phyloP scores from a whole-genome alignment of 805 yeast genomes.

The Saccharomycopsis sp. region DNA sequence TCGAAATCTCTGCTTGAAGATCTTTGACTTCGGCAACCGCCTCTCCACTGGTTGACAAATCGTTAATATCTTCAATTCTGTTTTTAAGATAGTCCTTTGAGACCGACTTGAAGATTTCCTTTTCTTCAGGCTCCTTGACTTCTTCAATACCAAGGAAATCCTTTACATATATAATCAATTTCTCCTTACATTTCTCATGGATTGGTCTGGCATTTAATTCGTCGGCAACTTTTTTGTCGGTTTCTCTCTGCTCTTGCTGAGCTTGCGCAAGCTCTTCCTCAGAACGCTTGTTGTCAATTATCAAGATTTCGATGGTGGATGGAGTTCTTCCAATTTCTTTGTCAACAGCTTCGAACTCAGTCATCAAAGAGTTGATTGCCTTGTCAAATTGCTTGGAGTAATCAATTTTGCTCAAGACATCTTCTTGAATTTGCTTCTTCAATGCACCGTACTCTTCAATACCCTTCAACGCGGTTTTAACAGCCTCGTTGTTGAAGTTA shows the following conservation, averaged over 20 bases:
- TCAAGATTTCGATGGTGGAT: slow-evolving; percentile 1
- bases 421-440: slow-evolving; percentile 15
- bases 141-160: slow-evolving; percentile 18
- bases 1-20: slow-evolving; percentile 7
- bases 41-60: slow-evolving; percentile 13
- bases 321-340: slow-evolving; percentile 4
- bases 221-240: slow-evolving; percentile 2
- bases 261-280: slow-evolving; percentile 6
- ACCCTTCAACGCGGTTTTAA: slow-evolving; percentile 49
- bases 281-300: slow-evolving; percentile 11
- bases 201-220: slow-evolving; percentile 1
- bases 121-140: slow-evolving; percentile 8
- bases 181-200: neutral
- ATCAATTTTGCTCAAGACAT: slow-evolving; percentile 18
- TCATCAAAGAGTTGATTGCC: slow-evolving; percentile 9
- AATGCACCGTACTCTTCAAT: slow-evolving; percentile 39
- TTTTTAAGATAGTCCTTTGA: slow-evolving; percentile 10
- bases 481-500: slow-evolving; percentile 70
- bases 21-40: slow-evolving; percentile 3
- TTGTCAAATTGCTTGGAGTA: slow-evolving; percentile 17
- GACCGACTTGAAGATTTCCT: slow-evolving; percentile 4
- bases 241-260: slow-evolving; percentile 5
- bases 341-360: slow-evolving; percentile 6
- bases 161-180: slow-evolving; percentile 7
- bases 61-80: slow-evolving; percentile 12